Evolutionary conservation across 176 grass and related monocot genomes (phyloP).

Genomic region (Triticum timopheevii): DNA sequence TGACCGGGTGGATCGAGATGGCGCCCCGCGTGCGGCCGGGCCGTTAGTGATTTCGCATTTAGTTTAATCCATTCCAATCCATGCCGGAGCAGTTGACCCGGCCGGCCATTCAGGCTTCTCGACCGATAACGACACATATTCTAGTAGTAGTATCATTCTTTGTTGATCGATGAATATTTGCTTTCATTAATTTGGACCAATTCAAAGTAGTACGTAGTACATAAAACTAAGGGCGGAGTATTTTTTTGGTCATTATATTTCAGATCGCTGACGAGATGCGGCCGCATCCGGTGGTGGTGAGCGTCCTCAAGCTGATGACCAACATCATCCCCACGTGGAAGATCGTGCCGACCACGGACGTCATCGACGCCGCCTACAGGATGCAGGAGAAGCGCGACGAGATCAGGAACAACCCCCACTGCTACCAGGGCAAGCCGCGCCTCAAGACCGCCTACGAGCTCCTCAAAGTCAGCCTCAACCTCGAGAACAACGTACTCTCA

Average conservation of each 20-base stretch:
- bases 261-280: conserved; percentile 67
- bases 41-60: not conserved
- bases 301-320: conserved; percentile 38
- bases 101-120: not conserved
- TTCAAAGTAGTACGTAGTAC: not conserved
- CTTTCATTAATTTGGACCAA: not conserved
- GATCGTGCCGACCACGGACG: conserved; percentile 62
- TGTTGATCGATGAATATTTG: not conserved
- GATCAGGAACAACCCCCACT: conserved; percentile 48
- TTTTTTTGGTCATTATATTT: too few species aligned
- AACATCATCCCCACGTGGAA: conserved; percentile 68
- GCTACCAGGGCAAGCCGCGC: conserved; percentile 60
- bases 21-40: not conserved
- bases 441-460: conserved; percentile 54
- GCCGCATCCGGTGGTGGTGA: conserved; percentile 50
- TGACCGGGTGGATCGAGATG: conserved; percentile 1
- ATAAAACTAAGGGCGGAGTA: too few species aligned
- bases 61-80: not conserved
- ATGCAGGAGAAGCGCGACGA: conserved; percentile 49
- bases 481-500: conserved; percentile 33
- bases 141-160: not conserved
- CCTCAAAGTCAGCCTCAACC: conserved; percentile 48
- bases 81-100: not conserved
- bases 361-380: conserved; percentile 56
- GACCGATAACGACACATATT: not conserved